Base-by-base conservation (phyloP, 192 early-diverging fungal genomes). In the Podila minutissima region DNA sequence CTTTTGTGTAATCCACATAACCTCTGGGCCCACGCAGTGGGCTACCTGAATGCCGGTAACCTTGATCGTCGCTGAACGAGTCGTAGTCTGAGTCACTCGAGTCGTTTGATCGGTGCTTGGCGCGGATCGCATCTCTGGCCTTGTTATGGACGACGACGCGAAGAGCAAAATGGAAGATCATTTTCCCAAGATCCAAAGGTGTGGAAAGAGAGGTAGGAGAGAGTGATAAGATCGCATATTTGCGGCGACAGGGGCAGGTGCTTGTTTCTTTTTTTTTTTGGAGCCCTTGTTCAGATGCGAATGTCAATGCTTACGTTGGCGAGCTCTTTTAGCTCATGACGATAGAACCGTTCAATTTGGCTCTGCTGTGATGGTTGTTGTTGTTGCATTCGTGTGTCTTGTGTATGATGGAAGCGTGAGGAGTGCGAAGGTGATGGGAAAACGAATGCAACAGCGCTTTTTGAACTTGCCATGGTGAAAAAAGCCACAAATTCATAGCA, bases 331-430 rank as follows among this genome's bases (percentile, higher is more conserved):
- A 81, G 71, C 24, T 81, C 76, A 19, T 81, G 50, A 10, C 66
- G 76, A 33, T 81, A 81, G 61, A 81, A 81, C 2, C 76, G 58
- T 29, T 81, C 59, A 15, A 68, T 26, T 33, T 72, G 70, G n/a
- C 57, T 35, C 9, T 78, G 63, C n/a, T 46, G 57, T 33, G 76
- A 53, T 8, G 59, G 53, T 72, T 72, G 76, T 32, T 72, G 76
- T 32, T 81, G 76, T 65, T 72, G 70, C 38, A n/a, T 55, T 59
- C 67, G 70, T 46, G 41, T 17, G 15, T 46, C 41, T 46, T 46
- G 15, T 15, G 41, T 41, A 41, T 17, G 15, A 46, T 46, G 41
- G 35, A 46, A 15, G 15, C 15, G 41, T 46, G 12, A 8, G 8
- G 15, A 8, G 8, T 13, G 41, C 29, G 41, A 11, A 10, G 41